These are phyloP conservation scores for Macadamia tetraphylla DNA, from an alignment of 164 flowering plant genomes.

Conservation along the genomic window DNA sequence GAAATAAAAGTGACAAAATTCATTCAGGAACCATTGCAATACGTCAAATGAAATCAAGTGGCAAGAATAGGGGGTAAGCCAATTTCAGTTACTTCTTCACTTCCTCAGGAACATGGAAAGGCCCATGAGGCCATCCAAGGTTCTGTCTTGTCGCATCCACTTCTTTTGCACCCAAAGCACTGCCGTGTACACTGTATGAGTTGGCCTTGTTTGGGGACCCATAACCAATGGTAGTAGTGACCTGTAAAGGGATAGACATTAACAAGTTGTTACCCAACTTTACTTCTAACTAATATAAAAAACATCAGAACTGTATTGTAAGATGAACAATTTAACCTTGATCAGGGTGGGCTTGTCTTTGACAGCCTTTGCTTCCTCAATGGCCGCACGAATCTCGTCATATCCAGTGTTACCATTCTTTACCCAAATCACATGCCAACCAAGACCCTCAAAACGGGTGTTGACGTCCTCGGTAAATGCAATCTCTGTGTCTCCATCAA, in stretches of 20 bases:
- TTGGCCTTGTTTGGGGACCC: constrained; percentile 98
- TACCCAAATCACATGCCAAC: constrained; percentile 59
- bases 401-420: constrained; percentile 55
- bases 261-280: neutral
- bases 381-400: constrained; percentile 53
- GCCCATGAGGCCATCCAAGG: constrained; percentile 89
- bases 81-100: constrained; percentile 51
- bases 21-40: neutral
- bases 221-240: constrained; percentile 94
- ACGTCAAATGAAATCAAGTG: neutral
- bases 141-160: constrained; percentile 95
- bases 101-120: constrained; percentile 96
- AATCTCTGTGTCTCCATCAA: constrained; percentile 48
- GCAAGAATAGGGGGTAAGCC: neutral
- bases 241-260: constrained; percentile 34
- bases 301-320: neutral
- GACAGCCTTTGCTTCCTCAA: constrained; percentile 48
- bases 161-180: constrained; percentile 93
- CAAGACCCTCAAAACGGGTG: constrained; percentile 43
- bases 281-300: neutral
- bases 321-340: constrained; percentile 25
- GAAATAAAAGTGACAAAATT: constrained; percentile 8
- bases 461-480: constrained; percentile 51
- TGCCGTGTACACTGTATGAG: constrained; percentile 91
- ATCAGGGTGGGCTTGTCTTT: constrained; percentile 49